phyloP scores from a whole-genome alignment of 2,329 filamentous ascomycete genomes.

The Fusarium praegraminearum region DNA sequence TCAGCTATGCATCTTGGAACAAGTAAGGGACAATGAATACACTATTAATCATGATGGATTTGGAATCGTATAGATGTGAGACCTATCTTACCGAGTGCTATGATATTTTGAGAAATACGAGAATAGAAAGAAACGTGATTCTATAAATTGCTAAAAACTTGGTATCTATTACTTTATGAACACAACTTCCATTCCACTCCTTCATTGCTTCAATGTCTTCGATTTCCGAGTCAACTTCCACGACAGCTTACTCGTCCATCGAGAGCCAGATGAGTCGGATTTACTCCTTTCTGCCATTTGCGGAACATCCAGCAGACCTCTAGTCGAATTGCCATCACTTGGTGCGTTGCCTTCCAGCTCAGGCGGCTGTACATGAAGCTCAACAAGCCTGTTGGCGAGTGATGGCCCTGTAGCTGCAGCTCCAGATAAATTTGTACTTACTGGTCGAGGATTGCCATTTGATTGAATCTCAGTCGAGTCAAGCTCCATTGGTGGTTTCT shows the following conservation, averaged over 20 bases:
- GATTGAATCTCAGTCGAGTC: slow-evolving; percentile 22
- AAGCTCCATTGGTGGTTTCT: slow-evolving; percentile 19
- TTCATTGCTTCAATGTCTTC: slow-evolving; percentile 33
- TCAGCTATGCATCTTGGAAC: not conserved
- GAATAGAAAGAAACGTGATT: not conserved
- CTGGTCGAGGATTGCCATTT: not conserved
- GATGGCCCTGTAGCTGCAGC: not conserved
- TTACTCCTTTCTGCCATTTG: slow-evolving; percentile 8
- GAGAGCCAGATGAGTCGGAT: slow-evolving; percentile 13
- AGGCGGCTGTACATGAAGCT: slow-evolving; percentile 34
- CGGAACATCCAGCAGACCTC: slow-evolving; percentile 18
- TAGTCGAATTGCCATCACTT: not conserved
- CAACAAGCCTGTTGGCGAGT: slow-evolving; percentile 3
- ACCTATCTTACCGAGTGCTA: rapidly evolving
- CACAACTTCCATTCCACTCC: rapidly evolving
- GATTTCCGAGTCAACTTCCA: slow-evolving; percentile 44
- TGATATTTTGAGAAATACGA: not conserved
- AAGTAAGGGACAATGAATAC: rapidly evolving
- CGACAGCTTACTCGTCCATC: slow-evolving; percentile 38
- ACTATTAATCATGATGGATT: rapidly evolving
- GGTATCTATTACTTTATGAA: not conserved
- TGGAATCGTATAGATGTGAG: not conserved
- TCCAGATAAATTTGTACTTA: not conserved
- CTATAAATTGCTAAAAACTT: not conserved
- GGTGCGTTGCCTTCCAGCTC: slow-evolving; percentile 36